Percentiles rank a stretch among this genome's conserved stretches.
These are phyloP conservation scores for Mallotus repandus DNA, from an alignment of 441 rosid genomes.

Conservation along the genomic window DNA sequence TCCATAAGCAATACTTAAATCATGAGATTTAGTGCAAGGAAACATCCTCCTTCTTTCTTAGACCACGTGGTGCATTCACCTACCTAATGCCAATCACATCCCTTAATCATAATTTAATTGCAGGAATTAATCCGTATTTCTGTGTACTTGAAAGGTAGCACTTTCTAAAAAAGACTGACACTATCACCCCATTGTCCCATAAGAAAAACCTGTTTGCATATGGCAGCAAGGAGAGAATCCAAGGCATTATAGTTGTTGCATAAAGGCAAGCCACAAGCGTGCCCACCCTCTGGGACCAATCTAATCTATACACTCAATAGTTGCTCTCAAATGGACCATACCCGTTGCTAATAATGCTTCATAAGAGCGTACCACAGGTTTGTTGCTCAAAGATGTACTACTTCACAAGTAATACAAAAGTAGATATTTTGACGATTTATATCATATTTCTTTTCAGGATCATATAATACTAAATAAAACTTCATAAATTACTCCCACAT, in stretches of 20 bases:
- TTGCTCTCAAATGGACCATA: conserved; percentile 4
- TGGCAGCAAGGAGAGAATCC: conserved; percentile 12
- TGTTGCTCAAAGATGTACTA: not conserved
- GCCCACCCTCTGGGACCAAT: conserved; percentile 14
- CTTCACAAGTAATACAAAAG: not conserved
- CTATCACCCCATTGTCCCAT: not conserved
- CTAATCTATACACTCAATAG: not conserved
- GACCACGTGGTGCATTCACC: conserved; percentile 37
- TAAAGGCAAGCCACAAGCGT: conserved; percentile 14
- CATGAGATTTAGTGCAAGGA: conserved; percentile 24
- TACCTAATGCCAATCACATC: conserved; percentile 6
- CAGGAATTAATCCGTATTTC: conserved; percentile 30
- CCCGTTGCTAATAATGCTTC: not conserved
- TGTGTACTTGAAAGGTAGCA: conserved; percentile 29
- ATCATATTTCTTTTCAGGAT: not conserved
- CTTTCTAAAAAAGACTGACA: conserved; percentile 19
- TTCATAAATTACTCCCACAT: no score
- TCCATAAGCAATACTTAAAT: conserved; percentile 8
- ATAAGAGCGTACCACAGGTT: not conserved
- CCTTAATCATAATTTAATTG: conserved; percentile 19
- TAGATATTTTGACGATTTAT: not conserved
- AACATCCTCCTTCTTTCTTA: conserved; percentile 36
- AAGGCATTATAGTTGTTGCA: conserved; percentile 14
- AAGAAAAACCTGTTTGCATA: not conserved
- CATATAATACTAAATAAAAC: no score